phyloP scores from a whole-genome alignment of 345 rosid species.

The Erucastrum elatum region DNA sequence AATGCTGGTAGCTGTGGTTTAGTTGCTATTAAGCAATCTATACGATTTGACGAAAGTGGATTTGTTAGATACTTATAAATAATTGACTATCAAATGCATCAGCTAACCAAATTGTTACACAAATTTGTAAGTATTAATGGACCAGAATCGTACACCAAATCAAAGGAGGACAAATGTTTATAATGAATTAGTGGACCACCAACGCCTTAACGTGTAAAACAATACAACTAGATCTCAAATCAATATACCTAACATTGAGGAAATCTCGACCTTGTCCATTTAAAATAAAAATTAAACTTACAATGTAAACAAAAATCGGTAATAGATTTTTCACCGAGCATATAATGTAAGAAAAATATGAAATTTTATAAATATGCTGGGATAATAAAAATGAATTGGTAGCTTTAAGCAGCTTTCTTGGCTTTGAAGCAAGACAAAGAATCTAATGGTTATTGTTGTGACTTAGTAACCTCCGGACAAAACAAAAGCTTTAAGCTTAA shows the following conservation, averaged over 20 bases:
- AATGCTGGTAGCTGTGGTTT: too few species aligned
- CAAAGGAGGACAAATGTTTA: too few species aligned
- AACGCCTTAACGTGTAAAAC: neutral
- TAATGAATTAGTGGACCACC: too few species aligned
- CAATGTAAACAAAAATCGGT: too few species aligned
- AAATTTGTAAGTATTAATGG: too few species aligned
- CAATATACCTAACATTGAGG: neutral
- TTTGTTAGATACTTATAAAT: too few species aligned
- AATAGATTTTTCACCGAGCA: neutral
- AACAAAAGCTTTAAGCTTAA: neutral
- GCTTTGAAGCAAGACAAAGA: neutral
- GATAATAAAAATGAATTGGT: neutral
- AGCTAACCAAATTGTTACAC: too few species aligned
- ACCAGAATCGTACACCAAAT: too few species aligned
- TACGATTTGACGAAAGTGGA: too few species aligned
- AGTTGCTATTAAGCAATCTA: too few species aligned
- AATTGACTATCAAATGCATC: too few species aligned
- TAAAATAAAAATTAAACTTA: too few species aligned
- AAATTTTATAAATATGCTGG: neutral
- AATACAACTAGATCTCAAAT: neutral
- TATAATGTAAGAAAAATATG: neutral
- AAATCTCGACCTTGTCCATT: neutral
- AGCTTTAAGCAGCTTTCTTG: neutral
- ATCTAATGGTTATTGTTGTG: neutral
- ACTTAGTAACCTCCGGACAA: neutral